Conservation (phyloP, 371 early-diverging fungal species). For the Catenaria anguillulae region DNA sequence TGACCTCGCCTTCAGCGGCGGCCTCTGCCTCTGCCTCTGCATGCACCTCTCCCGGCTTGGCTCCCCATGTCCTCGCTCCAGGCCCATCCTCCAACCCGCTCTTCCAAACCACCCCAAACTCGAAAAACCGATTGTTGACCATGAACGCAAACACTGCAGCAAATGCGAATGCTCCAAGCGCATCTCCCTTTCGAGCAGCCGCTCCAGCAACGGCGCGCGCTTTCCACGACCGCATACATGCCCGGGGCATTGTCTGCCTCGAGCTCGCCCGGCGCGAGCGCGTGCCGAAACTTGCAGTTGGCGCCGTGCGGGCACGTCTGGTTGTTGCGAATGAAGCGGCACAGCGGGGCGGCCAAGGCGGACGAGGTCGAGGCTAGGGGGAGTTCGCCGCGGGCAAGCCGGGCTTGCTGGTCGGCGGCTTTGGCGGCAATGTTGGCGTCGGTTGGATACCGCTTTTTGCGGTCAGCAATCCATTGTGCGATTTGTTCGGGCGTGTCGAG, state of each 20-base stretch:
- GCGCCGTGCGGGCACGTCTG: neutral
- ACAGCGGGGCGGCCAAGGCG: neutral
- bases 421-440: slow-evolving; percentile 38
- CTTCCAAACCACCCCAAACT: slow-evolving; percentile 4
- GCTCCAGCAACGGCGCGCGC: neutral
- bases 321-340: neutral
- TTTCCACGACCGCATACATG: slow-evolving; percentile 18
- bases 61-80: too few relatives aligned
- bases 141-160: slow-evolving; percentile 29
- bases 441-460: slow-evolving; percentile 51
- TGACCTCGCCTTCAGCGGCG: too few relatives aligned
- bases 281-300: neutral
- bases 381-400: slow-evolving; percentile 11
- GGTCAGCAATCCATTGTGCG: slow-evolving; percentile 46
- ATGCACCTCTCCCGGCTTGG: too few relatives aligned
- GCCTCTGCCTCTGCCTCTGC: too few relatives aligned
- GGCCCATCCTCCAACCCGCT: too few relatives aligned
- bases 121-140: slow-evolving; percentile 16
- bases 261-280: neutral
- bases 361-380: neutral
- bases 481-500: slow-evolving; percentile 41
- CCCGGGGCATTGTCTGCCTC: slow-evolving; percentile 7
- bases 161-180: slow-evolving; percentile 20
- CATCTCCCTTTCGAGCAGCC: slow-evolving; percentile 26
- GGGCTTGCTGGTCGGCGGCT: slow-evolving; percentile 20